These are phyloP conservation scores for Botrytis paeoniae DNA, from an alignment of 2,329 filamentous ascomycete species.

Conservation along the genomic window DNA sequence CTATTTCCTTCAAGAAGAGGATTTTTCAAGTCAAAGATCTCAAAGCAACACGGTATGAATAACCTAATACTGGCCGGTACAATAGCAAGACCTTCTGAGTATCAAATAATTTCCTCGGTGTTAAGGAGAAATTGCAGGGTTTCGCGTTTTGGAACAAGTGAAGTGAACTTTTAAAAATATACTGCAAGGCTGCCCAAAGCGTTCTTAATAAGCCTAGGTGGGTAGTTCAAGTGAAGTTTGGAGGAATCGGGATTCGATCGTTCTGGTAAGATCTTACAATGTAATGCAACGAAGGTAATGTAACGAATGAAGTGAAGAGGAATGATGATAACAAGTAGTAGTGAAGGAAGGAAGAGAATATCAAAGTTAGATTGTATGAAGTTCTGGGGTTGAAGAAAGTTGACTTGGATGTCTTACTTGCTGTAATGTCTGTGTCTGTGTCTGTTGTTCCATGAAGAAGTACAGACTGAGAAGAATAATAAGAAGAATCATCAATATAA, in stretches of 20 bases:
- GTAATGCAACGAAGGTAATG: not conserved
- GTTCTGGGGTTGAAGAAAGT: not conserved
- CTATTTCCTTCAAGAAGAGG: not conserved
- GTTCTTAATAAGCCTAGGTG: conserved; percentile 9
- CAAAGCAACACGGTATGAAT: conserved; percentile 26
- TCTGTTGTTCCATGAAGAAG: not conserved
- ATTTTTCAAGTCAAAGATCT: not conserved
- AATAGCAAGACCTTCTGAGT: conserved; percentile 14
- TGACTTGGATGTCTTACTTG: conserved; percentile 2
- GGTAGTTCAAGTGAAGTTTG: not conserved
- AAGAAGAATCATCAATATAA: not conserved
- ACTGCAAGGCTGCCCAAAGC: conserved; percentile 15
- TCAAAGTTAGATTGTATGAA: not conserved
- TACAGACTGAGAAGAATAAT: too few relatives aligned
- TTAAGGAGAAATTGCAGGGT: conserved; percentile 18
- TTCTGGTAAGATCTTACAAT: not conserved
- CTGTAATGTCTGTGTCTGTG: not conserved
- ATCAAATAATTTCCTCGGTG: conserved; percentile 22
- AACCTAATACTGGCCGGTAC: conserved; percentile 1
- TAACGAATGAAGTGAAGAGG: not conserved
- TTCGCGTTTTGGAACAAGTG: conserved; percentile 12
- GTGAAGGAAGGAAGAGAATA: not conserved
- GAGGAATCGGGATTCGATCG: not conserved
- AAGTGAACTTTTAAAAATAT: conserved; percentile 9
- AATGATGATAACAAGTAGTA: not conserved